Percentiles rank a stretch among this genome's conserved stretches.
phyloP scores from a whole-genome alignment of 768 basidiomycete species.

The Lactifluus hygrophoroides region DNA sequence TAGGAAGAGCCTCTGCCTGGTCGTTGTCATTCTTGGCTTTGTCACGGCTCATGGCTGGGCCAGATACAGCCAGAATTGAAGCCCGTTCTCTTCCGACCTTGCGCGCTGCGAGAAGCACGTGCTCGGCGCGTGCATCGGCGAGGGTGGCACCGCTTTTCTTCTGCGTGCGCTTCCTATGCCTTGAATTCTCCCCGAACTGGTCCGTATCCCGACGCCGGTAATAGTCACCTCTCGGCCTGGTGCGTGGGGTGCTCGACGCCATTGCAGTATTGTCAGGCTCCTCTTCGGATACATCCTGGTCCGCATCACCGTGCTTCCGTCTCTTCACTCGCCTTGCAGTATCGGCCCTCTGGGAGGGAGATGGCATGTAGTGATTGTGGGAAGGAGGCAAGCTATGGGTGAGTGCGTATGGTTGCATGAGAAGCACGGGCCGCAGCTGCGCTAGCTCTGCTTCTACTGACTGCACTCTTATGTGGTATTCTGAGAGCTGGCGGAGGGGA shows the following conservation, averaged over 20 bases:
- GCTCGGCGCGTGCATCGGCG: slow-evolving; percentile 64
- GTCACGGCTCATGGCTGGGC: slow-evolving; percentile 26
- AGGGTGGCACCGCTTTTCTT: slow-evolving; percentile 29
- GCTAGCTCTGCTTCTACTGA: slow-evolving; percentile 55
- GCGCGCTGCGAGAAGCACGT: slow-evolving; percentile 63
- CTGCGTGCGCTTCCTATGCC: slow-evolving; percentile 23
- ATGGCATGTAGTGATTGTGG: slow-evolving; percentile 20
- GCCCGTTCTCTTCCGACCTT: slow-evolving; percentile 56
- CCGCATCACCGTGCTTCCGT: slow-evolving; percentile 26
- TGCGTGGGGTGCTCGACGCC: slow-evolving; percentile 24
- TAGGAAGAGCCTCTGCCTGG: slow-evolving; percentile 5
- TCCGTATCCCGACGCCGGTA: slow-evolving; percentile 20
- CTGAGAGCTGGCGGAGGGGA: slow-evolving; percentile 41
- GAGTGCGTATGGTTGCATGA: slow-evolving; percentile 46
- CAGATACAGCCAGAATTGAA: slow-evolving; percentile 43
- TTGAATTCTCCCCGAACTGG: slow-evolving; percentile 11
- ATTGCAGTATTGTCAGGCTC: slow-evolving; percentile 19
- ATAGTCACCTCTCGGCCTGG: slow-evolving; percentile 19
- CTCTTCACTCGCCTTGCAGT: slow-evolving; percentile 10
- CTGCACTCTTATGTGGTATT: slow-evolving; percentile 45
- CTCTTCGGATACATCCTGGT: slow-evolving; percentile 21
- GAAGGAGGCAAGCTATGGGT: slow-evolving; percentile 21
- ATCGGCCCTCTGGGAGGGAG: slow-evolving; percentile 10
- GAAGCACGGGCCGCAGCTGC: slow-evolving; percentile 57
- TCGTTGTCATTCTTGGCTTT: slow-evolving; percentile 31